phyloP scores from a whole-genome alignment of 768 basidiomycete genomes.

The Termitomyces sp. region DNA sequence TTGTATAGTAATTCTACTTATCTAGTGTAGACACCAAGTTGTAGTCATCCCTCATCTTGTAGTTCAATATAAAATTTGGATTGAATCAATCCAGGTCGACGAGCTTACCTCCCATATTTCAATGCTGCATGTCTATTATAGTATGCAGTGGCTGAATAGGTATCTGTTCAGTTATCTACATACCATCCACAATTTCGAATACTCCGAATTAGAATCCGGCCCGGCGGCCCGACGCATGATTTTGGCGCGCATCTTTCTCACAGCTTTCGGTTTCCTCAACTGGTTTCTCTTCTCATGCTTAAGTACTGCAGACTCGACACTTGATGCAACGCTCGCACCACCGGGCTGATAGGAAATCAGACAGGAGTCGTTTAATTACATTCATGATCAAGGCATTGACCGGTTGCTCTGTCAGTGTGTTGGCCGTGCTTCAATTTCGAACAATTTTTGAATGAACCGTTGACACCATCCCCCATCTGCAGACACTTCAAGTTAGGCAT shows the following conservation, averaged over 20 bases:
- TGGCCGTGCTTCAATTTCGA: neutral
- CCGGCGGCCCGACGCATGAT: too few relatives aligned
- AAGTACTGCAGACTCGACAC: neutral
- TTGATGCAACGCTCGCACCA: neutral
- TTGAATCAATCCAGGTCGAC: neutral
- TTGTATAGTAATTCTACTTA: conserved; percentile 1
- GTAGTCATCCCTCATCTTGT: neutral
- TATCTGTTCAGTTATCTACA: too few relatives aligned
- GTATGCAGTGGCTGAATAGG: neutral
- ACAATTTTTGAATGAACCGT: neutral
- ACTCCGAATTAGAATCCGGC: too few relatives aligned
- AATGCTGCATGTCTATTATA: neutral
- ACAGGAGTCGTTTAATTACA: too few relatives aligned
- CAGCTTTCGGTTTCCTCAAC: neutral
- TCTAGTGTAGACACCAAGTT: neutral
- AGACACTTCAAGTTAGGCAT: neutral
- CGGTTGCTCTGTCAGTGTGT: neutral
- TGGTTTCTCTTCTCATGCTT: too few relatives aligned
- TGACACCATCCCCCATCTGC: neutral
- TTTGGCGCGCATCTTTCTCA: too few relatives aligned
- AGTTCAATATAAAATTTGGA: neutral
- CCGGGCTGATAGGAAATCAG: neutral
- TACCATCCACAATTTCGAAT: too few relatives aligned
- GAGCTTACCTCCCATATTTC: too few relatives aligned
- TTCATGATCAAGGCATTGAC: neutral